These are phyloP conservation scores for Vaccinium vitisidaea DNA, from an alignment of 148 eudicot species.

Conservation along the genomic window DNA sequence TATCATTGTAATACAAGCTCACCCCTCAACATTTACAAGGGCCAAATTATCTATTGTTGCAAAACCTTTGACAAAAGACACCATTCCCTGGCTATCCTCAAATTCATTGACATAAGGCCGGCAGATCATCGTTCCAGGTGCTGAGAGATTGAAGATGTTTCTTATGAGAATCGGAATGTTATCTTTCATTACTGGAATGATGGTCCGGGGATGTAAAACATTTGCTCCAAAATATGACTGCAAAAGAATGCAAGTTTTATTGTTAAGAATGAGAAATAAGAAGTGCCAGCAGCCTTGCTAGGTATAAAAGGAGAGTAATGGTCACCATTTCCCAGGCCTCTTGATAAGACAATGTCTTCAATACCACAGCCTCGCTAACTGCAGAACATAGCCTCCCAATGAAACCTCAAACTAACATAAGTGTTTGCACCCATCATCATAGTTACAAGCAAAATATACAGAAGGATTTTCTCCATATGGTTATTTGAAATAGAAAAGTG, in stretches of 20 bases:
- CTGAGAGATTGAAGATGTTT: slow-evolving; percentile 87
- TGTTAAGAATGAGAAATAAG: not conserved
- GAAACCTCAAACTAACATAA: not conserved
- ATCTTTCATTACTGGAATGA: slow-evolving; percentile 88
- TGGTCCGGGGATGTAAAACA: slow-evolving; percentile 97
- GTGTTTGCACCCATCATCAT: not conserved
- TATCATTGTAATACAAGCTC: slow-evolving; percentile 21
- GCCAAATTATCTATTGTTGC: slow-evolving; percentile 98
- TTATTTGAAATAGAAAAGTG: not conserved
- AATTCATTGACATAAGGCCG: slow-evolving; percentile 42
- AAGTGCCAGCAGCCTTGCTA: slow-evolving; percentile 2
- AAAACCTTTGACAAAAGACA: slow-evolving; percentile 88
- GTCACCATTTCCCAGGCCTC: slow-evolving; percentile 99
- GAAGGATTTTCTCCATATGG: not conserved
- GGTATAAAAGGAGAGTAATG: slow-evolving; percentile 5
- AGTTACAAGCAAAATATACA: not conserved
- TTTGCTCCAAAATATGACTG: slow-evolving; percentile 99
- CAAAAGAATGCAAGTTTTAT: slow-evolving; percentile 24
- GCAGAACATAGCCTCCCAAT: slow-evolving; percentile 30
- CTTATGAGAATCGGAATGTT: slow-evolving; percentile 95
- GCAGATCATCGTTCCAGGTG: slow-evolving; percentile 94
- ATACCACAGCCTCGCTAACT: slow-evolving; percentile 97
- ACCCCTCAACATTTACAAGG: slow-evolving; percentile 98
- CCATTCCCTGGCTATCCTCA: slow-evolving; percentile 44
- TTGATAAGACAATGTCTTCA: slow-evolving; percentile 83